phyloP scores from a whole-genome alignment of 805 yeast genomes.

The Candida morakotiae region DNA sequence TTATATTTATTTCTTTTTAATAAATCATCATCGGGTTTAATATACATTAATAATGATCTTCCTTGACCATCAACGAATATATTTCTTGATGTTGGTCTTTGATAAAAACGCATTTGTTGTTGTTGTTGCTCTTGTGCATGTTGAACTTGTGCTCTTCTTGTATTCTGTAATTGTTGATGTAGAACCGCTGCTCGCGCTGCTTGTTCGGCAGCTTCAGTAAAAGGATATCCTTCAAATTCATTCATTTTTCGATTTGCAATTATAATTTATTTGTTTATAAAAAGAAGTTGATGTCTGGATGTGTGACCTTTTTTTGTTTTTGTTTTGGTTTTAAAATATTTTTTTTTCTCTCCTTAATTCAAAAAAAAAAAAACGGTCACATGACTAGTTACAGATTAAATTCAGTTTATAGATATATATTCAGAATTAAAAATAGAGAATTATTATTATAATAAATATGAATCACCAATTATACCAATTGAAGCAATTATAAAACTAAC shows the following conservation, averaged over 20 bases:
- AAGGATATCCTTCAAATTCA: too few relatives aligned
- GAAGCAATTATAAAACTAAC: slow-evolving; percentile 45
- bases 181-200: slow-evolving; percentile 9
- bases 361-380: too few relatives aligned
- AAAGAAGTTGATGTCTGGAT: slow-evolving; percentile 4
- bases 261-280: not conserved
- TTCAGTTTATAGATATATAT: too few relatives aligned
- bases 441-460: slow-evolving; percentile 12
- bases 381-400: too few relatives aligned
- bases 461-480: slow-evolving; percentile 59
- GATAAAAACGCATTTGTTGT: slow-evolving; percentile 3
- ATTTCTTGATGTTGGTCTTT: slow-evolving; percentile 1
- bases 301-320: not conserved
- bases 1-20: slow-evolving; percentile 12
- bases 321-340: too few relatives aligned
- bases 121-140: slow-evolving; percentile 6
- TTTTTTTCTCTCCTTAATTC: too few relatives aligned
- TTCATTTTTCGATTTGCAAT: too few relatives aligned
- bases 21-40: slow-evolving; percentile 13
- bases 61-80: slow-evolving; percentile 10
- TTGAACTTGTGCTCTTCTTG: slow-evolving; percentile 3
- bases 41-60: slow-evolving; percentile 13
- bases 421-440: too few relatives aligned
- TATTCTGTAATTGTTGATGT: slow-evolving; percentile 6
- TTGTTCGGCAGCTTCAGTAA: slow-evolving; percentile 5